phyloP scores from a whole-genome alignment of 768 basidiomycete genomes.

The Lactarius psammicola region DNA sequence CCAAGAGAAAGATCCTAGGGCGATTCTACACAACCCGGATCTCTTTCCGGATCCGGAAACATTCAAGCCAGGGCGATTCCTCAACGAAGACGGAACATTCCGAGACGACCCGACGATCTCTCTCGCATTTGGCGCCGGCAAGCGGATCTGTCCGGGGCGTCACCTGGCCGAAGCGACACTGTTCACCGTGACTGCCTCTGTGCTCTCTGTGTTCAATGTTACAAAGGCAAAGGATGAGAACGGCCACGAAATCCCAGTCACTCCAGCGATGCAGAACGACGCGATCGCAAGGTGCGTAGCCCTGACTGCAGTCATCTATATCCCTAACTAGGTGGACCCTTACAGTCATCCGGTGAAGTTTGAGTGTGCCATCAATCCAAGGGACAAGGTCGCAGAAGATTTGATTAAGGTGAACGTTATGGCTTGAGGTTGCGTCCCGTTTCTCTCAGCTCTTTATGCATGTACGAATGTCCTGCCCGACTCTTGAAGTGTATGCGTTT shows the following conservation, averaged over 20 bases:
- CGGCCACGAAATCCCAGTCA: background rate
- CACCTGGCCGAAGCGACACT: constrained; percentile 21
- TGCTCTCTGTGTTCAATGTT: background rate
- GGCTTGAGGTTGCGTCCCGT: too few species aligned
- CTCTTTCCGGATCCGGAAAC: constrained; percentile 2
- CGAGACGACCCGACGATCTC: background rate
- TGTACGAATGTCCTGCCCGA: too few species aligned
- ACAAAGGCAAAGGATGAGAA: background rate
- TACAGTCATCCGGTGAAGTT: too few species aligned
- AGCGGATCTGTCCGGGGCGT: constrained; percentile 25
- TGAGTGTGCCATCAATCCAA: too few species aligned
- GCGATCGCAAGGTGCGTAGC: background rate
- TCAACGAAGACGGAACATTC: background rate
- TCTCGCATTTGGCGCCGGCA: constrained; percentile 27
- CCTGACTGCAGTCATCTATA: background rate
- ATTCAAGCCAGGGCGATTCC: constrained; percentile 3
- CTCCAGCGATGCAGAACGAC: background rate
- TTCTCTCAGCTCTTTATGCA: too few species aligned
- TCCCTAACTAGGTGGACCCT: background rate
- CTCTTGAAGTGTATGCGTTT: too few species aligned
- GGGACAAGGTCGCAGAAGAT: too few species aligned
- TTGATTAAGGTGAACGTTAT: too few species aligned
- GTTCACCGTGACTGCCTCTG: constrained; percentile 11
- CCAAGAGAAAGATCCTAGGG: background rate
- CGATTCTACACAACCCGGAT: constrained; percentile 4